Evolutionary conservation across 768 basidiomycete genomes (phyloP).

Genomic region (Hygrophoropsis aurantiaca): DNA sequence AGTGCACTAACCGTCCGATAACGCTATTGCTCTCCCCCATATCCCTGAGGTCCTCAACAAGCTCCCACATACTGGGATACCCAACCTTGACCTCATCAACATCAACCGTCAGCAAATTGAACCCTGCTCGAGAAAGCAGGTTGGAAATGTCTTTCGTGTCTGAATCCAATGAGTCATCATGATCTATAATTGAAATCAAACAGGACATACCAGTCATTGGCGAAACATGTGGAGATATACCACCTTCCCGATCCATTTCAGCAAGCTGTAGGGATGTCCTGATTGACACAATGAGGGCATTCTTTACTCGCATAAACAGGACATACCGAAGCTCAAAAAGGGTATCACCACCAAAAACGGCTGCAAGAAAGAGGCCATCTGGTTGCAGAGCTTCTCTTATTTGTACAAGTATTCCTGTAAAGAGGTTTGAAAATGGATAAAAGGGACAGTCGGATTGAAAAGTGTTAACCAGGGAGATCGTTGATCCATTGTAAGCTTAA

Average conservation of each 20-base stretch:
- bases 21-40: conserved; percentile 98
- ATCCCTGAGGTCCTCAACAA: conserved; percentile 87
- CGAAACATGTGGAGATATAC: conserved; percentile 93
- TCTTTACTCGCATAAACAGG: not conserved
- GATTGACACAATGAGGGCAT: not conserved
- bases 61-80: conserved; percentile 96
- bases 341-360: conserved; percentile 94
- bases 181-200: not conserved
- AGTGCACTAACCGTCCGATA: conserved; percentile 61
- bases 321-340: conserved; percentile 85
- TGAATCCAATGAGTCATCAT: conserved; percentile 28
- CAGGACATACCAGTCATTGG: conserved; percentile 86
- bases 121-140: conserved; percentile 88
- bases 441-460: not conserved
- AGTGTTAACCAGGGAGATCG: conserved; percentile 80
- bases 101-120: conserved; percentile 92
- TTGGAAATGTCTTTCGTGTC: conserved; percentile 94
- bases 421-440: not conserved
- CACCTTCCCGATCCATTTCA: conserved; percentile 91
- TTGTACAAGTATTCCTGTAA: conserved; percentile 77
- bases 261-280: conserved; percentile 94
- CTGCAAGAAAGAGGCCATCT: conserved; percentile 92
- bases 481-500: conserved; percentile 96
- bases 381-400: conserved; percentile 81
- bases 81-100: conserved; percentile 88